phyloP scores from a whole-genome alignment of 2,329 filamentous ascomycete species.

The Chaetothyriales sp. region DNA sequence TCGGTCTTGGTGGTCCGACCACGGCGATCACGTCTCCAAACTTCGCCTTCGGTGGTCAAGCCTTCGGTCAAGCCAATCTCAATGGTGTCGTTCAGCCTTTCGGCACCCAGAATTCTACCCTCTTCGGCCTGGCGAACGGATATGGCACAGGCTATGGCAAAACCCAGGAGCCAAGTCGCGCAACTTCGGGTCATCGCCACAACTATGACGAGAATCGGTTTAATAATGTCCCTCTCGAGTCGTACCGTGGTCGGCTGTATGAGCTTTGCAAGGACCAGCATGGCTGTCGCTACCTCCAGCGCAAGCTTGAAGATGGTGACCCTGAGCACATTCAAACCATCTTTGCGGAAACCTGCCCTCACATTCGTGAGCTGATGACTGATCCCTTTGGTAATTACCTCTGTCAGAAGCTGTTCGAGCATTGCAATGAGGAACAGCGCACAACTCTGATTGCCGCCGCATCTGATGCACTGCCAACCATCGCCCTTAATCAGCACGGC shows the following conservation, averaged over 20 bases:
- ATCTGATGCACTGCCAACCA: slow-evolving; percentile 70
- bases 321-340: slow-evolving; percentile 79
- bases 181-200: slow-evolving; percentile 56
- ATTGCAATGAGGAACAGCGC: slow-evolving; percentile 85
- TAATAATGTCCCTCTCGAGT: slow-evolving; percentile 66
- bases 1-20: slow-evolving; percentile 21
- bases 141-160: slow-evolving; percentile 33
- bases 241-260: slow-evolving; percentile 71
- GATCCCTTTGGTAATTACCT: slow-evolving; percentile 99
- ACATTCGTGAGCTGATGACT: slow-evolving; percentile 96
- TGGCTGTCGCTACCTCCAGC: slow-evolving; percentile 89
- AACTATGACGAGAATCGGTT: slow-evolving; percentile 47
- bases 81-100: slow-evolving; percentile 30
- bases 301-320: slow-evolving; percentile 84
- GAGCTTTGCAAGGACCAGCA: slow-evolving; percentile 93
- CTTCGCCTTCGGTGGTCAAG: slow-evolving; percentile 18
- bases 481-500: slow-evolving; percentile 92
- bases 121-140: slow-evolving; percentile 41
- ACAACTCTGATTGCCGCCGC: slow-evolving; percentile 86
- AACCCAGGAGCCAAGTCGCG: slow-evolving; percentile 57
- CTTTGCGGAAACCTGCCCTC: slow-evolving; percentile 80
- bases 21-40: slow-evolving; percentile 26
- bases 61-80: slow-evolving; percentile 11
- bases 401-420: slow-evolving; percentile 95
- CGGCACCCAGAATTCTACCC: slow-evolving; percentile 32